Percentiles rank a stretch among this genome's conserved stretches.
phyloP scores from a whole-genome alignment of 441 rosid species.

The Dalechampia spathulata region DNA sequence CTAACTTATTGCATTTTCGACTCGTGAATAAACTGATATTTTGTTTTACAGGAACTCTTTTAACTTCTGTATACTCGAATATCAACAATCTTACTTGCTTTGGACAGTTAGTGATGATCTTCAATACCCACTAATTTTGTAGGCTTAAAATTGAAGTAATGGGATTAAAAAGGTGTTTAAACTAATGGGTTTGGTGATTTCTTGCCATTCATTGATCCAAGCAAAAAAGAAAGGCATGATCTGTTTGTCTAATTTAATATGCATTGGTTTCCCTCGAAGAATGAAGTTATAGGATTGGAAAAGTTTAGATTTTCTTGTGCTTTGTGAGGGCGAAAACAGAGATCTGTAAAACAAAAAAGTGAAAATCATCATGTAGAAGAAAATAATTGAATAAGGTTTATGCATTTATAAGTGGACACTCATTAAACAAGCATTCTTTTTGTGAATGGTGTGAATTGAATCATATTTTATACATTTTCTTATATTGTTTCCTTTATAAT shows the following conservation, averaged over 20 bases:
- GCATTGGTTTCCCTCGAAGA: conserved; percentile 11
- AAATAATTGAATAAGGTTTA: neutral
- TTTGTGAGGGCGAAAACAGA: conserved; percentile 25
- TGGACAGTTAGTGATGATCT: neutral
- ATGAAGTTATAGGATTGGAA: conserved; percentile 15
- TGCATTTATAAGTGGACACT: neutral
- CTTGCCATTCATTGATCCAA: conserved; percentile 6
- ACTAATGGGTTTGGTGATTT: neutral
- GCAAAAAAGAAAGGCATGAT: conserved; percentile 23
- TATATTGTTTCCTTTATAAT: too few relatives aligned
- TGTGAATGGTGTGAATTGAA: too few relatives aligned
- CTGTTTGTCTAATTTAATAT: conserved; percentile 17
- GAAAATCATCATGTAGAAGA: neutral
- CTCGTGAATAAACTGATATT: too few relatives aligned
- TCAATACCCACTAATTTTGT: conserved; percentile 18
- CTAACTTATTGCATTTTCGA: neutral
- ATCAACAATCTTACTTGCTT: neutral
- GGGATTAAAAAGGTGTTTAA: conserved; percentile 11
- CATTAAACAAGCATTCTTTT: too few relatives aligned
- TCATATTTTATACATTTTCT: too few relatives aligned
- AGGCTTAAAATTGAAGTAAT: conserved; percentile 17
- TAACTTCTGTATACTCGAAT: too few relatives aligned
- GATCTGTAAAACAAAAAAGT: conserved; percentile 1
- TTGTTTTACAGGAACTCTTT: neutral
- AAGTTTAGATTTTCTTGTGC: conserved; percentile 38